These are phyloP conservation scores for Marasmius sp. DNA, from an alignment of 1,284 basidiomycete species.

Conservation along the genomic window DNA sequence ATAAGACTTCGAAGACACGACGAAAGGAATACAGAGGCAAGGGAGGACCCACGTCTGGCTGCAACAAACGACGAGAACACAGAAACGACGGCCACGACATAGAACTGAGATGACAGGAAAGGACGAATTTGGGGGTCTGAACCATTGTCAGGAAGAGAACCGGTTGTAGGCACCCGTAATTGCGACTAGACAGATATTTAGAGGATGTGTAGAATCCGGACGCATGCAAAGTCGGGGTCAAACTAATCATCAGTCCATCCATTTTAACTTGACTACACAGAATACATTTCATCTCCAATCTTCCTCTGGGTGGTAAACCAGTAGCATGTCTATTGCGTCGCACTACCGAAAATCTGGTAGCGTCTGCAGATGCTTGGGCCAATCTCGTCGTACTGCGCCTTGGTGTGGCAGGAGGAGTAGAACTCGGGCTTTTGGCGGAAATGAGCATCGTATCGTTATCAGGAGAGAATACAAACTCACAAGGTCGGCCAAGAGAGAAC, in stretches of 20 bases:
- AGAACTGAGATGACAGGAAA: no score
- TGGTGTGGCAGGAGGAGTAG: conserved; percentile 96
- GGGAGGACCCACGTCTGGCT: conserved; percentile 14
- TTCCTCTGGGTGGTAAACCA: neutral
- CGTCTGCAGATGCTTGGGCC: conserved; percentile 94
- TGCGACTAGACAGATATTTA: neutral
- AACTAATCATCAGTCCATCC: neutral
- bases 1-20: neutral
- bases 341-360: conserved; percentile 93
- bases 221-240: neutral
- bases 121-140: no score
- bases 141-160: no score
- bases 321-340: conserved; percentile 38
- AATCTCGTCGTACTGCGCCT: conserved; percentile 96
- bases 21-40: neutral
- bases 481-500: conserved; percentile 88
- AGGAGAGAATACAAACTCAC: conserved; percentile 45
- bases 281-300: neutral
- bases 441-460: conserved; percentile 8
- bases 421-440: conserved; percentile 82
- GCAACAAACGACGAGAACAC: neutral
- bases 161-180: no score
- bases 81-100: neutral
- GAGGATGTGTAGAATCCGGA: neutral
- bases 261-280: neutral